Percentiles rank a stretch among this genome's conserved stretches.
phyloP scores from a whole-genome alignment of 805 yeast genomes.

The Pichia scutulata region DNA sequence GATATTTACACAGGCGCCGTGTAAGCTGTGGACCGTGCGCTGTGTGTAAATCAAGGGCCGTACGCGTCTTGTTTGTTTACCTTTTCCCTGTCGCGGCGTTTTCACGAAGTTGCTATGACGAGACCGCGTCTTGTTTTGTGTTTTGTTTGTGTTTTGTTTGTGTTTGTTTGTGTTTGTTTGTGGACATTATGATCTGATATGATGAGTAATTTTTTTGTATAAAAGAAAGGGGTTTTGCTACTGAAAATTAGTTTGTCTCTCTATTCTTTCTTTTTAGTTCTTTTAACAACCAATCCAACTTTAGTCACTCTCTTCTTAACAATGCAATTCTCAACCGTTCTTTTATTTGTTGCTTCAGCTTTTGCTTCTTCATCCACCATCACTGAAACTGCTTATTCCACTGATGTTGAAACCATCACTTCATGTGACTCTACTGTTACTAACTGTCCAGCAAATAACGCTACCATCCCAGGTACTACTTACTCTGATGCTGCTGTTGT shows the following conservation, averaged over 20 bases:
- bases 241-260: too few species aligned
- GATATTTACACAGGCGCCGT: background rate
- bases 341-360: constrained; percentile 29
- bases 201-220: background rate
- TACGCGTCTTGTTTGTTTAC: background rate
- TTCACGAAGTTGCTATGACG: background rate
- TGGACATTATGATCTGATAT: background rate
- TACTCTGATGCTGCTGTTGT: constrained; percentile 12
- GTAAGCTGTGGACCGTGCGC: background rate
- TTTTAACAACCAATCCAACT: constrained; percentile 7
- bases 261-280: constrained; percentile 2
- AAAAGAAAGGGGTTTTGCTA: background rate
- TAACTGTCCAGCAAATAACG: constrained; percentile 26
- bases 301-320: constrained; percentile 22
- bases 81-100: background rate
- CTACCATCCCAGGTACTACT: constrained; percentile 29
- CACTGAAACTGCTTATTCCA: constrained; percentile 30
- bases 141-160: too few species aligned
- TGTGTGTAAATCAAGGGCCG: background rate
- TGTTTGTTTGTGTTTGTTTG: too few species aligned
- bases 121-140: background rate
- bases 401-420: constrained; percentile 33
- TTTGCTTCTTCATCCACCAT: constrained; percentile 24
- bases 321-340: constrained; percentile 40
- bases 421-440: constrained; percentile 33